Conservation (phyloP, 2,329 filamentous ascomycete genomes). For the Lachnellula occidentalis region DNA sequence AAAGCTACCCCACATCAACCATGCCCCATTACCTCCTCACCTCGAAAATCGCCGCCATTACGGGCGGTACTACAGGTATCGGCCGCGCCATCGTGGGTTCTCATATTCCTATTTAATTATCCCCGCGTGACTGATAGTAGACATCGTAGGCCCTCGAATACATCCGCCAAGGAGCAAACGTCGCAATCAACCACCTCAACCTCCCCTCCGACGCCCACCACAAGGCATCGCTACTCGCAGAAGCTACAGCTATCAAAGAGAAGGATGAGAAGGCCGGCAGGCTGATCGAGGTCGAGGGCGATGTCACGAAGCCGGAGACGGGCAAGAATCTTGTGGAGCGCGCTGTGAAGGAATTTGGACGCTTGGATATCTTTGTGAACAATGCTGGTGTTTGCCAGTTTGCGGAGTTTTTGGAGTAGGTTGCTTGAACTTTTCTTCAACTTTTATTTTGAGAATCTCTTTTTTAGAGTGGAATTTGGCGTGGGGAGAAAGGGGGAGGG, state of each 20-base stretch:
- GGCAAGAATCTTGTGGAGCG: slow-evolving; percentile 61
- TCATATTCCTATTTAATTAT: no score
- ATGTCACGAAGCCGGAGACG: slow-evolving; percentile 70
- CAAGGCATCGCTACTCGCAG: slow-evolving; percentile 47
- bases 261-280: slow-evolving; percentile 39
- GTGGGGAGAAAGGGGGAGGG: no score
- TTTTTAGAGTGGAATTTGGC: no score
- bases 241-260: slow-evolving; percentile 44
- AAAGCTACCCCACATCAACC: slow-evolving; percentile 3
- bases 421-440: slow-evolving; percentile 16
- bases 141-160: slow-evolving; percentile 73
- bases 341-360: slow-evolving; percentile 56
- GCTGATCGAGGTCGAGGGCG: slow-evolving; percentile 66
- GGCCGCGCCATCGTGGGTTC: slow-evolving; percentile 86
- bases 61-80: slow-evolving; percentile 81
- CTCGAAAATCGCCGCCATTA: slow-evolving; percentile 79
- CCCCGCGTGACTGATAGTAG: no score
- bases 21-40: slow-evolving; percentile 47
- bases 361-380: slow-evolving; percentile 74
- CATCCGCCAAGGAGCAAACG: slow-evolving; percentile 68
- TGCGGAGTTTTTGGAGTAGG: slow-evolving; percentile 72
- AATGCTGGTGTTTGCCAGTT: slow-evolving; percentile 90
- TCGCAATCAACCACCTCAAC: slow-evolving; percentile 76
- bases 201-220: slow-evolving; percentile 46
- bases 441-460: background rate